phyloP scores from a whole-genome alignment of 2,329 filamentous ascomycete genomes.

The Fusarium agapanthi region DNA sequence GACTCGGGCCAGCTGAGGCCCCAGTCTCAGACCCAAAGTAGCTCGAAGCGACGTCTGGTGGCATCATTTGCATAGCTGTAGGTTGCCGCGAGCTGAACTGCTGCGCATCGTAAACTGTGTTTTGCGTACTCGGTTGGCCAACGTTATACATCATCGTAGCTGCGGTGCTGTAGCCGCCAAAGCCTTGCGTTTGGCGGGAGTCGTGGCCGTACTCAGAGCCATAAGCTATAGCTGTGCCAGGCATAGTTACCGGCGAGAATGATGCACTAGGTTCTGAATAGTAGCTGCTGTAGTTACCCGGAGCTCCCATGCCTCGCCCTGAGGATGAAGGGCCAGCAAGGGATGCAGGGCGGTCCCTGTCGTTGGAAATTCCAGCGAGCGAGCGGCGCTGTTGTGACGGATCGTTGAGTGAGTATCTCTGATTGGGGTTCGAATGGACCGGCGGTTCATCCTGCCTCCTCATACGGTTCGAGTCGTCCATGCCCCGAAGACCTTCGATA shows the following conservation, averaged over 20 bases:
- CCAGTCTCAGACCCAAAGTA: constrained; percentile 67
- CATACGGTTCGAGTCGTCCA: constrained; percentile 80
- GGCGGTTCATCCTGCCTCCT: constrained; percentile 79
- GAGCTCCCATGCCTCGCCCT: constrained; percentile 62
- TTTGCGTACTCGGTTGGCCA: constrained; percentile 67
- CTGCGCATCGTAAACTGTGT: constrained; percentile 77
- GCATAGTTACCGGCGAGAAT: constrained; percentile 66
- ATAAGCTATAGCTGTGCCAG: constrained; percentile 64
- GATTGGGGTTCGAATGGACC: constrained; percentile 67
- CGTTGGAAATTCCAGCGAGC: constrained; percentile 46
- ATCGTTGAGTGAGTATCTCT: constrained; percentile 62
- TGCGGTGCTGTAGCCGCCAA: constrained; percentile 65
- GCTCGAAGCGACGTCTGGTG: constrained; percentile 63
- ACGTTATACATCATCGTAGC: constrained; percentile 83
- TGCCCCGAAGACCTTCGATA: constrained; percentile 66
- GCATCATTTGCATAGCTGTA: constrained; percentile 77
- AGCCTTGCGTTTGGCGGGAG: constrained; percentile 64
- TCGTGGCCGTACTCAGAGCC: constrained; percentile 73
- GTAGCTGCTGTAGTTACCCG: constrained; percentile 66
- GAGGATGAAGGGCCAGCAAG: constrained; percentile 59
- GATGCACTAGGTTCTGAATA: constrained; percentile 63
- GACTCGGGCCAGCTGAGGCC: constrained; percentile 62
- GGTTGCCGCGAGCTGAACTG: constrained; percentile 80
- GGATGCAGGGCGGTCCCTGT: constrained; percentile 59
- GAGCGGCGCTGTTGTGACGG: constrained; percentile 56